phyloP scores from a whole-genome alignment of 2,329 filamentous ascomycete species.

The Cryphonectria naterciae region DNA sequence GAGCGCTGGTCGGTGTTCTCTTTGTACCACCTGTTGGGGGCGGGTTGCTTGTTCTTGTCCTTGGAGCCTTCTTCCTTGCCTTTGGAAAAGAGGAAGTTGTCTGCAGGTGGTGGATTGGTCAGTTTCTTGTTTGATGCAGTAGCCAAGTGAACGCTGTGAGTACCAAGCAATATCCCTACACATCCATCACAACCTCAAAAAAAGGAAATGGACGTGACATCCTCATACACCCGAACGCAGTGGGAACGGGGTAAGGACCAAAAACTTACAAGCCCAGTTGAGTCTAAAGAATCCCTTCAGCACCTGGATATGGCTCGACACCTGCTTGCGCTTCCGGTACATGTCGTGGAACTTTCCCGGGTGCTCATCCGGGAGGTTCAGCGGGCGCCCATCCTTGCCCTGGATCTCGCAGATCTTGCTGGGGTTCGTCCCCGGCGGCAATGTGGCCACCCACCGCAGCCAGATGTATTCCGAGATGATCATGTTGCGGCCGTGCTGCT shows the following conservation, averaged over 20 bases:
- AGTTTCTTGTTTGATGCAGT: slow-evolving; percentile 5
- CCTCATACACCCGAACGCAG: neutral
- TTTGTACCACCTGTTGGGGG: slow-evolving; percentile 28
- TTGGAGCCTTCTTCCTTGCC: slow-evolving; percentile 58
- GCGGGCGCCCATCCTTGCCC: slow-evolving; percentile 35
- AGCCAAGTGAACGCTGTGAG: neutral
- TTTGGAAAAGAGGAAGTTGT: slow-evolving; percentile 64
- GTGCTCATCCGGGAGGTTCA: slow-evolving; percentile 41
- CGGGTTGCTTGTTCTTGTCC: slow-evolving; percentile 39
- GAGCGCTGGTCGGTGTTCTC: slow-evolving; percentile 51
- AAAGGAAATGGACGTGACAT: neutral
- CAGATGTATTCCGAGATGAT: slow-evolving; percentile 71
- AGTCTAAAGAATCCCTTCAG: slow-evolving; percentile 68
- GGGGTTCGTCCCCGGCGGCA: slow-evolving; percentile 45
- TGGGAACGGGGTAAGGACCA: neutral
- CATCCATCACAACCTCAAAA: neutral
- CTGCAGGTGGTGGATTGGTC: slow-evolving; percentile 38
- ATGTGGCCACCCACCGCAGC: slow-evolving; percentile 50
- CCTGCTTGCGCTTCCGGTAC: slow-evolving; percentile 59
- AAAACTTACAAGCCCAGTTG: slow-evolving; percentile 63
- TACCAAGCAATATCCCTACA: neutral
- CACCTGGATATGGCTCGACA: slow-evolving; percentile 73
- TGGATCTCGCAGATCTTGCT: slow-evolving; percentile 35
- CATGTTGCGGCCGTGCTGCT: slow-evolving; percentile 71
- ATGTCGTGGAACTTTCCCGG: slow-evolving; percentile 29